phyloP scores from a whole-genome alignment of 2,329 filamentous ascomycete species.

The Proliferodiscus dingleyae region DNA sequence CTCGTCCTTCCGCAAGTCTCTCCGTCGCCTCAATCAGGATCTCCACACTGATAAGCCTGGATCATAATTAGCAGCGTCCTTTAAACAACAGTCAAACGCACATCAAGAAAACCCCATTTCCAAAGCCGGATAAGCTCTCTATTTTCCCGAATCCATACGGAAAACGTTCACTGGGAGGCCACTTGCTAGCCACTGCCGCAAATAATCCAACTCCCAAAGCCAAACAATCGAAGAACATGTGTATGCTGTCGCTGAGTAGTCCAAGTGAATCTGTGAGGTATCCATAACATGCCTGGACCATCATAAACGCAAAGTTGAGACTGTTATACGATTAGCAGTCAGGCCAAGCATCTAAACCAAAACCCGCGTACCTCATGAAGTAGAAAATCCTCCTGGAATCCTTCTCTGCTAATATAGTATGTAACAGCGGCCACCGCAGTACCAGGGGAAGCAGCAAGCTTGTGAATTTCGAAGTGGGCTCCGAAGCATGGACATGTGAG shows the following conservation, averaged over 20 bases:
- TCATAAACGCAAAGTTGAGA: slow-evolving; percentile 92
- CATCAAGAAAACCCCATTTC: slow-evolving; percentile 93
- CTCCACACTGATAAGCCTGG: slow-evolving; percentile 86
- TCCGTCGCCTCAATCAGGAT: slow-evolving; percentile 95
- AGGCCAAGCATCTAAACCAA: not conserved
- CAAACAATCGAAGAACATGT: slow-evolving; percentile 99
- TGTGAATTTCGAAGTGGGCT: slow-evolving; percentile 63
- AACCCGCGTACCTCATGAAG: slow-evolving; percentile 73
- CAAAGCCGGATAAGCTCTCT: slow-evolving; percentile 92
- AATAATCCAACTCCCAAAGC: slow-evolving; percentile 85
- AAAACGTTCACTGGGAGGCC: slow-evolving; percentile 83
- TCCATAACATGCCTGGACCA: slow-evolving; percentile 89
- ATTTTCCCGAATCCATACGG: slow-evolving; percentile 97
- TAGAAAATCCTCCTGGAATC: slow-evolving; percentile 96
- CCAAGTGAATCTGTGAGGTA: slow-evolving; percentile 90
- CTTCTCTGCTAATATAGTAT: slow-evolving; percentile 82
- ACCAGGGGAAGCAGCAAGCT: slow-evolving; percentile 65
- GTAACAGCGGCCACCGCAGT: slow-evolving; percentile 68
- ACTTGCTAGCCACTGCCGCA: slow-evolving; percentile 92
- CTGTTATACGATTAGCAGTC: slow-evolving; percentile 40
- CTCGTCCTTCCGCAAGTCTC: slow-evolving; percentile 73
- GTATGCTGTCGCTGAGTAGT: slow-evolving; percentile 93
- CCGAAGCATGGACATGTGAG: slow-evolving; percentile 21
- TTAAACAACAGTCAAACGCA: slow-evolving; percentile 37
- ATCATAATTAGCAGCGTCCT: slow-evolving; percentile 14